Percentiles rank a stretch among this genome's conserved stretches.
These are phyloP conservation scores for Dendrobium huoshanense DNA, from an alignment of 106 monocot species.

Conservation along the genomic window DNA sequence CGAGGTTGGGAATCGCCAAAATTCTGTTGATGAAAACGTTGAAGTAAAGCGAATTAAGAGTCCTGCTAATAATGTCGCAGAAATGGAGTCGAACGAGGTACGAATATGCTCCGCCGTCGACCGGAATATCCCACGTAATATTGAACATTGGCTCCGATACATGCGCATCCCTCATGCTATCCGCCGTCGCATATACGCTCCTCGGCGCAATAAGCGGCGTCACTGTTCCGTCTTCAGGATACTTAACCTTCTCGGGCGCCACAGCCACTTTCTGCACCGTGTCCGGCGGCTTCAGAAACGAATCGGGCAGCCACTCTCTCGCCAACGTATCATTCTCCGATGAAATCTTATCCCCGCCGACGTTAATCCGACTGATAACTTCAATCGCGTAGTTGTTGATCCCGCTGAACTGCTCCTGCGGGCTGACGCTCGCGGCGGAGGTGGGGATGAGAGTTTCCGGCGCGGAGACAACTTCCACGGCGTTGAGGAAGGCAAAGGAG, in stretches of 20 bases:
- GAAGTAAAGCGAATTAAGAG: slow-evolving; percentile 56
- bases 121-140: slow-evolving; percentile 57
- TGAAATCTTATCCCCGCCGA: slow-evolving; percentile 35
- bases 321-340: slow-evolving; percentile 33
- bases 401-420: slow-evolving; percentile 17
- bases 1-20: slow-evolving; percentile 21
- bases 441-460: slow-evolving; percentile 36
- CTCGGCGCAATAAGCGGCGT: slow-evolving; percentile 46
- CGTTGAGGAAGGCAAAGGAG: slow-evolving; percentile 59
- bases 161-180: slow-evolving; percentile 42
- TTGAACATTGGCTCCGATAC: slow-evolving; percentile 42
- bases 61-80: slow-evolving; percentile 86
- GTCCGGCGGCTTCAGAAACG: slow-evolving; percentile 24
- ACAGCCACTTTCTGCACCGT: slow-evolving; percentile 29
- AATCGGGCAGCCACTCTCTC: slow-evolving; percentile 49
- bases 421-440: slow-evolving; percentile 15
- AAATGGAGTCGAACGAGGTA: slow-evolving; percentile 73
- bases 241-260: slow-evolving; percentile 24
- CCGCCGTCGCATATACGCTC: slow-evolving; percentile 55
- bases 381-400: slow-evolving; percentile 37
- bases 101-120: slow-evolving; percentile 23
- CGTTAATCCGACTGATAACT: slow-evolving; percentile 36
- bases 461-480: slow-evolving; percentile 43
- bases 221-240: slow-evolving; percentile 38
- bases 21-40: slow-evolving; percentile 55